These are phyloP conservation scores for Xylaria sp. DNA, from an alignment of 495 filamentous ascomycete species.

Conservation along the genomic window DNA sequence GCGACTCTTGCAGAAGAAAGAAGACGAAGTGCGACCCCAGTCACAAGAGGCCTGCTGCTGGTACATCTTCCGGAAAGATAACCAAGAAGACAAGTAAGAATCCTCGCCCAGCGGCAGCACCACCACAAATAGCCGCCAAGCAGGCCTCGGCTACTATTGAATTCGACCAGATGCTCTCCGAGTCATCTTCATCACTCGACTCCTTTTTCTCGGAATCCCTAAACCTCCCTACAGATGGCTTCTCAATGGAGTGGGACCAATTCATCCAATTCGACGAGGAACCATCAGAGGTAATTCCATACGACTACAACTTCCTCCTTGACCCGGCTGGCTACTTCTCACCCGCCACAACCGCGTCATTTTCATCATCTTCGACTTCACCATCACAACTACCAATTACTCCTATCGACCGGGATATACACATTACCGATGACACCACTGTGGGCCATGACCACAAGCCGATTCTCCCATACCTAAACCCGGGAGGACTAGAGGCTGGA, in stretches of 20 bases:
- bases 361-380: constrained; percentile 43
- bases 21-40: constrained; percentile 62
- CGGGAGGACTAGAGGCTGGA: constrained; percentile 43
- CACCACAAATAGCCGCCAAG: constrained; percentile 33
- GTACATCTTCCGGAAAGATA: constrained; percentile 44
- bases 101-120: constrained; percentile 32
- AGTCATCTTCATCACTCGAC: constrained; percentile 29
- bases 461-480: constrained; percentile 52
- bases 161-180: constrained; percentile 25
- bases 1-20: constrained; percentile 60
- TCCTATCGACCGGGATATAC: constrained; percentile 26
- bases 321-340: constrained; percentile 46
- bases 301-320: constrained; percentile 49
- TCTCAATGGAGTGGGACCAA: constrained; percentile 49
- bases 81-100: constrained; percentile 50
- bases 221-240: constrained; percentile 23
- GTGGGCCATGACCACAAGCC: constrained; percentile 33
- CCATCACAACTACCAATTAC: constrained; percentile 48
- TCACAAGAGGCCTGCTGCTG: constrained; percentile 52
- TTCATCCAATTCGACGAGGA: constrained; percentile 50
- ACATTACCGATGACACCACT: constrained; percentile 15
- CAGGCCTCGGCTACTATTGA: constrained; percentile 31
- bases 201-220: constrained; percentile 31
- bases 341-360: constrained; percentile 42
- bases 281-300: constrained; percentile 33